These are phyloP conservation scores for Trypanosoma melophagium DNA, from an alignment of 208 protist genomes.

Conservation along the genomic window DNA sequence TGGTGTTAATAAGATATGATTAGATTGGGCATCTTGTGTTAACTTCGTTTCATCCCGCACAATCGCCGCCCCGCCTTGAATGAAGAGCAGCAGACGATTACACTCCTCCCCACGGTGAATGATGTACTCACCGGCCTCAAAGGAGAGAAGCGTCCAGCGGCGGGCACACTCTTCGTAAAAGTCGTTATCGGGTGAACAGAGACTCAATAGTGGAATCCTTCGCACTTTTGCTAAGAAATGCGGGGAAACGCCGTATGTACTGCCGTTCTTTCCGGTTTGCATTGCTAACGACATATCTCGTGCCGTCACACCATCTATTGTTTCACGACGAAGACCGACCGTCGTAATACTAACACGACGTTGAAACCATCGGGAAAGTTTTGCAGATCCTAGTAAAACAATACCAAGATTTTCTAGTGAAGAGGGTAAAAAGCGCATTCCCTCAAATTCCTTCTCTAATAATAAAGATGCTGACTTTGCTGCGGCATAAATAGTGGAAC, in stretches of 20 bases:
- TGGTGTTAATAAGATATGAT: too few species aligned
- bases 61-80: conserved; percentile 51
- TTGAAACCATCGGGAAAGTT: conserved; percentile 12
- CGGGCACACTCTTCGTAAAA: conserved; percentile 33
- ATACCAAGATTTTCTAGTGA: conserved; percentile 16
- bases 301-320: neutral
- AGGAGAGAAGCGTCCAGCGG: conserved; percentile 48
- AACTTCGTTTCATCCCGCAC: conserved; percentile 41
- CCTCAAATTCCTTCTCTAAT: conserved; percentile 46
- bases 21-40: conserved; percentile 1
- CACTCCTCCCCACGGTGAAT: conserved; percentile 67
- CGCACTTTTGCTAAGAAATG: conserved; percentile 45
- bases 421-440: conserved; percentile 45
- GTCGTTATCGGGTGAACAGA: conserved; percentile 31
- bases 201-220: conserved; percentile 46
- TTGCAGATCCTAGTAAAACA: conserved; percentile 12
- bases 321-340: too few species aligned
- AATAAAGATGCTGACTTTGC: conserved; percentile 45
- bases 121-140: conserved; percentile 51
- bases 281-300: too few species aligned
- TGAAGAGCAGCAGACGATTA: conserved; percentile 71
- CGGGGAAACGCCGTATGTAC: conserved; percentile 30
- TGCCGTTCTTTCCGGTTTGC: too few species aligned
- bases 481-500: conserved; percentile 45
- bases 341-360: conserved; percentile 27